Evolutionary conservation across 73 alveolate species (phyloP).

Genomic region (Tetrahymena elliotti): DNA sequence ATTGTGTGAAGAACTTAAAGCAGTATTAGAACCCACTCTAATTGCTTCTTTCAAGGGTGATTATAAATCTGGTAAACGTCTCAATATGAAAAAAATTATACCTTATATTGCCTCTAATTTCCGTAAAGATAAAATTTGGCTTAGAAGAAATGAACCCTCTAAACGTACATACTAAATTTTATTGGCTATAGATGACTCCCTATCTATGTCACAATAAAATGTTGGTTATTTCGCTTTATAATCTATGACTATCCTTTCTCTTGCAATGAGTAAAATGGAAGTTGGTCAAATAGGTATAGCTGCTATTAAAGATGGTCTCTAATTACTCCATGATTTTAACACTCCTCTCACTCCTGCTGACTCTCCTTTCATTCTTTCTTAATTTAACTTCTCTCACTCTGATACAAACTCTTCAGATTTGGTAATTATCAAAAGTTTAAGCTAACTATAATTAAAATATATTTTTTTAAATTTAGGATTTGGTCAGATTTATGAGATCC

Average conservation of each 20-base stretch:
- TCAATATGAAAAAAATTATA: conserved; percentile 96
- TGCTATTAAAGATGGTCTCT: conserved; percentile 79
- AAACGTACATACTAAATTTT: conserved; percentile 94
- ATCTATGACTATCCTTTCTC: conserved; percentile 73
- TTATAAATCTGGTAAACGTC: conserved; percentile 97
- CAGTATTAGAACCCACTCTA: conserved; percentile 84
- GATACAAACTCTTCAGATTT: background rate
- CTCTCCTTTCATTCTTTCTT: conserved; percentile 68
- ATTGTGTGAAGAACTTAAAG: conserved; percentile 75
- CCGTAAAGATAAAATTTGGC: conserved; percentile 99
- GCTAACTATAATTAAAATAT: conserved; percentile 53
- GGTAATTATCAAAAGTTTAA: background rate
- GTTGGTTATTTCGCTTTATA: conserved; percentile 83
- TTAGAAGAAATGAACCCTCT: conserved; percentile 96
- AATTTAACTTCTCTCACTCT: conserved; percentile 57
- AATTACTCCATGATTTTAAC: conserved; percentile 74
- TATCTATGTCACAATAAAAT: conserved; percentile 82
- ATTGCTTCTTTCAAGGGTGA: conserved; percentile 90
- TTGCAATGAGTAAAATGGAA: conserved; percentile 85
- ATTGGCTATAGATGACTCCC: conserved; percentile 93
- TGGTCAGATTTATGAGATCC: conserved; percentile 83
- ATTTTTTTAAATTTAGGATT: conserved; percentile 53
- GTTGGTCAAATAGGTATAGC: conserved; percentile 91
- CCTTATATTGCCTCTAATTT: conserved; percentile 98
- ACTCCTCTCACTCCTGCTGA: conserved; percentile 59